Conservation (phyloP, 139 green algal genomes). For the Chlorella sp. region DNA sequence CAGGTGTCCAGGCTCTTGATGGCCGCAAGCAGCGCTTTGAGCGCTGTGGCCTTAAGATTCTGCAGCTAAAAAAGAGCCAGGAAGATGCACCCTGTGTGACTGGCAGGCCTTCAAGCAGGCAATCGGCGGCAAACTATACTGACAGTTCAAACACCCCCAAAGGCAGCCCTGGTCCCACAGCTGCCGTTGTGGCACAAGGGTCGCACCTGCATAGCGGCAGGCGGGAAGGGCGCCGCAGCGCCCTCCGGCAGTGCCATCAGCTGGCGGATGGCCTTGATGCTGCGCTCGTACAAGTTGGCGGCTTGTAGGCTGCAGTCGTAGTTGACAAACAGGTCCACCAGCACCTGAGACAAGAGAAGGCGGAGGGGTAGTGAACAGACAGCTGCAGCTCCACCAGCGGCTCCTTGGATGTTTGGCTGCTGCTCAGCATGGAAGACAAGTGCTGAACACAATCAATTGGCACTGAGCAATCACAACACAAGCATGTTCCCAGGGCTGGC, state of each 20-base stretch:
- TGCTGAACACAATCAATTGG: no score
- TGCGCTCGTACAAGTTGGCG: conserved; percentile 88
- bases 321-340: conserved; percentile 85
- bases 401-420: no score
- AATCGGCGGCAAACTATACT: not conserved
- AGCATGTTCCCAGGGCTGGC: no score
- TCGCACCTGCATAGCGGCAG: conserved; percentile 42
- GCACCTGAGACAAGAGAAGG: not conserved
- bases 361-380: not conserved
- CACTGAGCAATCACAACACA: no score
- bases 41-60: conserved; percentile 25
- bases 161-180: no score
- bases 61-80: not conserved
- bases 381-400: not conserved
- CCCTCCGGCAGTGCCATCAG: conserved; percentile 34
- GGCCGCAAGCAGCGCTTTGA: conserved; percentile 56
- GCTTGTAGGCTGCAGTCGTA: conserved; percentile 93
- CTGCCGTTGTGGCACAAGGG: no score
- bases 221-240: not conserved
- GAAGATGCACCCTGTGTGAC: no score
- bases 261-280: conserved; percentile 84
- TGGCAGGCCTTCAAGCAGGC: no score
- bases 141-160: not conserved
- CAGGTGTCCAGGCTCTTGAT: conserved; percentile 79
- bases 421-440: no score